Evolutionary conservation across 129 eudicot genomes (phyloP).

Genomic region (Lonicera japonica): DNA sequence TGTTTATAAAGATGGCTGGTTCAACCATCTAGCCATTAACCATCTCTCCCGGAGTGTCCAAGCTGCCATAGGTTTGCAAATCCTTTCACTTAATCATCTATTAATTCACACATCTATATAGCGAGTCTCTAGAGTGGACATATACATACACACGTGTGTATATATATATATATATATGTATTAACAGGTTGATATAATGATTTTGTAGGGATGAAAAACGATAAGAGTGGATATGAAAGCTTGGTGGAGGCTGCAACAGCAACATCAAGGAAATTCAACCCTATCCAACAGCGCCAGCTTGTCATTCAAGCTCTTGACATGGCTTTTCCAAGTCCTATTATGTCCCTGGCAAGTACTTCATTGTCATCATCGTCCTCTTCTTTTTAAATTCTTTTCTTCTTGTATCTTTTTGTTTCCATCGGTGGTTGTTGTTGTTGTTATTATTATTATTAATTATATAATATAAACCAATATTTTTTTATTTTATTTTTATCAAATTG

Average conservation of each 20-base stretch:
- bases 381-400: background rate
- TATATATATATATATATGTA: constrained; percentile 2
- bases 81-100: background rate
- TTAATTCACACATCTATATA: background rate
- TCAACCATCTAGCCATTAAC: constrained; percentile 55
- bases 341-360: constrained; percentile 47
- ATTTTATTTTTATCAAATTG: too few relatives aligned
- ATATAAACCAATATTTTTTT: too few relatives aligned
- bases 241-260: constrained; percentile 53
- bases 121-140: background rate
- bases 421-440: too few relatives aligned
- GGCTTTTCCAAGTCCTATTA: constrained; percentile 58
- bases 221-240: constrained; percentile 66
- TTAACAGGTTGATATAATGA: background rate
- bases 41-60: constrained; percentile 70
- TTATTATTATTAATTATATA: too few relatives aligned
- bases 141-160: constrained; percentile 4
- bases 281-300: constrained; percentile 43
- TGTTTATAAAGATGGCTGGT: constrained; percentile 52
- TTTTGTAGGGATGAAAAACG: constrained; percentile 36
- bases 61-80: constrained; percentile 47
- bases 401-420: background rate
- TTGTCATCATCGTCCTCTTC: background rate
- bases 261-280: constrained; percentile 31
- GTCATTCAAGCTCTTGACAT: constrained; percentile 45